Percentiles rank a stretch among this genome's conserved stretches.
These are phyloP conservation scores for Bocquillonia castaneifolia DNA, from an alignment of 441 rosid species.

Conservation along the genomic window DNA sequence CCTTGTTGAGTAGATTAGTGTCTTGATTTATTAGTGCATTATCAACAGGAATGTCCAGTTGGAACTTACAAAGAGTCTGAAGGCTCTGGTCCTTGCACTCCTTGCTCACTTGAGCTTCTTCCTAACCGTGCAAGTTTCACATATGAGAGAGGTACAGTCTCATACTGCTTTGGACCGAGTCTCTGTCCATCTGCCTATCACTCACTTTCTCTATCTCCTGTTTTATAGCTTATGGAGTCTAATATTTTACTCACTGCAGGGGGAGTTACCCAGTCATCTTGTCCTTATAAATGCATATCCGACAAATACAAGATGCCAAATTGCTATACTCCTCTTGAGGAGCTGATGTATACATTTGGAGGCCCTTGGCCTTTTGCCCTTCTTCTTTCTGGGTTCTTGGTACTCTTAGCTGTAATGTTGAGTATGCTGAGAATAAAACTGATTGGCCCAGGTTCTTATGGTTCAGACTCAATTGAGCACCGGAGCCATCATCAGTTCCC, in stretches of 20 bases:
- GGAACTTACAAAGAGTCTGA: slow-evolving; percentile 84
- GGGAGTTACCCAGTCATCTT: slow-evolving; percentile 59
- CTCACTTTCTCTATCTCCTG: slow-evolving; percentile 13
- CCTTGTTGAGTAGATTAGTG: background rate
- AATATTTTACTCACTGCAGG: slow-evolving; percentile 48
- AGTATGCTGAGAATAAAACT: slow-evolving; percentile 69
- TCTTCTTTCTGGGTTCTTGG: slow-evolving; percentile 59
- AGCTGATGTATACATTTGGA: slow-evolving; percentile 85
- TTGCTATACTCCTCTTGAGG: slow-evolving; percentile 95
- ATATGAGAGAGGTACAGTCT: slow-evolving; percentile 68
- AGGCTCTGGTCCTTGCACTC: slow-evolving; percentile 84
- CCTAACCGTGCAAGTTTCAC: slow-evolving; percentile 80
- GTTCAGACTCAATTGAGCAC: slow-evolving; percentile 56
- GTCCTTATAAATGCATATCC: slow-evolving; percentile 89
- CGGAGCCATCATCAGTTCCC: slow-evolving; percentile 69
- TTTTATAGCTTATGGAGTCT: slow-evolving; percentile 10
- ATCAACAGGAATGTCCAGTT: slow-evolving; percentile 83
- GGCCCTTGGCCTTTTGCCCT: slow-evolving; percentile 86
- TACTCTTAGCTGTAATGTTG: slow-evolving; percentile 64
- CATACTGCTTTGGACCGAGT: background rate
- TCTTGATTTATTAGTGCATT: slow-evolving; percentile 19
- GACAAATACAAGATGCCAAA: slow-evolving; percentile 95
- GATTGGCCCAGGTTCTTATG: slow-evolving; percentile 56
- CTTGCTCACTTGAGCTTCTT: slow-evolving; percentile 76
- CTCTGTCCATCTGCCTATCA: background rate